Evolutionary conservation across 257 asterid genomes (phyloP).

Genomic region (Fraxinus pennsylvanica): DNA sequence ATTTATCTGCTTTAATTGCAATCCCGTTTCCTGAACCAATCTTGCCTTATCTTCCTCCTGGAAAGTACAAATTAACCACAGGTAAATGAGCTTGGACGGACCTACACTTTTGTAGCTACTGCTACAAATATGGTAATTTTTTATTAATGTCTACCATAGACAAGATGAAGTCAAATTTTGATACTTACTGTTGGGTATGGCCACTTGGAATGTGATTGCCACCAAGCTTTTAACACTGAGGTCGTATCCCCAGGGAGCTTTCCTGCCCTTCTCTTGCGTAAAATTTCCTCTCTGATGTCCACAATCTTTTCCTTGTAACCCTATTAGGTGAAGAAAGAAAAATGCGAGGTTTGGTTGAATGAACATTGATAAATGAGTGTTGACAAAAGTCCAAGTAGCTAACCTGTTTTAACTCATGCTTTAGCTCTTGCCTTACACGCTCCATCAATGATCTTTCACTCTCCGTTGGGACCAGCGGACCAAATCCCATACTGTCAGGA

Average conservation of each 20-base stretch:
- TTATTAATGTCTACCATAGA: not conserved
- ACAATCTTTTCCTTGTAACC: slow-evolving; percentile 64
- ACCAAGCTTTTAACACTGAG: slow-evolving; percentile 56
- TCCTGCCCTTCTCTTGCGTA: slow-evolving; percentile 66
- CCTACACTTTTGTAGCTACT: no score
- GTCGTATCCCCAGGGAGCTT: slow-evolving; percentile 67
- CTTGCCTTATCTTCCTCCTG: slow-evolving; percentile 73
- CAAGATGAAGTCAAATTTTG: not conserved
- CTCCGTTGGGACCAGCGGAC: slow-evolving; percentile 56
- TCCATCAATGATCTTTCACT: slow-evolving; percentile 63
- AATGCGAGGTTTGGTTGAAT: not conserved
- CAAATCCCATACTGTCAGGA: slow-evolving; percentile 49
- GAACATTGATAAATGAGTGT: not conserved
- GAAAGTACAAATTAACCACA: slow-evolving; percentile 5
- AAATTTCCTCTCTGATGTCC: slow-evolving; percentile 63
- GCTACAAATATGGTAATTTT: not conserved
- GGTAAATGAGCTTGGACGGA: not conserved
- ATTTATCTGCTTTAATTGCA: slow-evolving; percentile 69
- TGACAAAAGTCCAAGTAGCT: not conserved
- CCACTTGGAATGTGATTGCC: slow-evolving; percentile 66
- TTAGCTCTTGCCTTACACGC: slow-evolving; percentile 64
- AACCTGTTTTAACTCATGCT: slow-evolving; percentile 57
- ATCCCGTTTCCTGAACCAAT: slow-evolving; percentile 66
- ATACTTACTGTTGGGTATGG: slow-evolving; percentile 60
- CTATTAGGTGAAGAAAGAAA: slow-evolving; percentile 24